Evolutionary conservation across 441 rosid species (phyloP).

Genomic region (Gossypium davidsonii): DNA sequence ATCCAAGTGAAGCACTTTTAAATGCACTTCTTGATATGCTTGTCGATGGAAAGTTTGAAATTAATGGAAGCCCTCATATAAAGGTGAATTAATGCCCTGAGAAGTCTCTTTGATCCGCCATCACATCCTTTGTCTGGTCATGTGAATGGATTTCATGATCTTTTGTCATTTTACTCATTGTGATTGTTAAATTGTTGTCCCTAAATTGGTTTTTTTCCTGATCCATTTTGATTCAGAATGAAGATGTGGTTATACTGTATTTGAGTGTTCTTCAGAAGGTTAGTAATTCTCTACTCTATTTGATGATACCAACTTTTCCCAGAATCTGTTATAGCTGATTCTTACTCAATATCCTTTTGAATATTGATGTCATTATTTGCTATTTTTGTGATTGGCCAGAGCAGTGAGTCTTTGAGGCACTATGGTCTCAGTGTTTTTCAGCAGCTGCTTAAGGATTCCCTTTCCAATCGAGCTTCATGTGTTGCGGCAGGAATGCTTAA

Average conservation of each 20-base stretch:
- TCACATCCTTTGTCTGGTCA: conserved; percentile 4
- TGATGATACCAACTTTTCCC: neutral
- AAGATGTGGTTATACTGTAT: conserved; percentile 92
- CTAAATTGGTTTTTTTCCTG: conserved; percentile 17
- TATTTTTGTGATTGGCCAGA: conserved; percentile 86
- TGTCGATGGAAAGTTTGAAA: conserved; percentile 91
- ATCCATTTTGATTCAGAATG: conserved; percentile 61
- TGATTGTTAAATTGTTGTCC: neutral
- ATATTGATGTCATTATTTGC: conserved; percentile 30
- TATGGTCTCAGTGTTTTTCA: conserved; percentile 83
- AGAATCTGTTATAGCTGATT: conserved; percentile 1
- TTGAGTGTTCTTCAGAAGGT: conserved; percentile 97
- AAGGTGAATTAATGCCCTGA: conserved; percentile 46
- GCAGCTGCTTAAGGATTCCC: conserved; percentile 86
- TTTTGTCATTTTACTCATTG: neutral
- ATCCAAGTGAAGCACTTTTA: conserved; percentile 79
- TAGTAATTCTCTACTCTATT: conserved; percentile 30
- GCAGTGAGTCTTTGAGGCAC: conserved; percentile 95
- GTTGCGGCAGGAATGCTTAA: conserved; percentile 95
- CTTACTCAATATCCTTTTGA: conserved; percentile 1
- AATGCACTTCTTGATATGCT: conserved; percentile 96
- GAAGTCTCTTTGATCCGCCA: conserved; percentile 13
- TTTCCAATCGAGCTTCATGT: conserved; percentile 93
- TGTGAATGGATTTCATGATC: neutral
- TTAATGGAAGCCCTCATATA: conserved; percentile 57